These are phyloP conservation scores for Hypoxylon subgilvum DNA, from an alignment of 495 filamentous ascomycete species.

Conservation along the genomic window DNA sequence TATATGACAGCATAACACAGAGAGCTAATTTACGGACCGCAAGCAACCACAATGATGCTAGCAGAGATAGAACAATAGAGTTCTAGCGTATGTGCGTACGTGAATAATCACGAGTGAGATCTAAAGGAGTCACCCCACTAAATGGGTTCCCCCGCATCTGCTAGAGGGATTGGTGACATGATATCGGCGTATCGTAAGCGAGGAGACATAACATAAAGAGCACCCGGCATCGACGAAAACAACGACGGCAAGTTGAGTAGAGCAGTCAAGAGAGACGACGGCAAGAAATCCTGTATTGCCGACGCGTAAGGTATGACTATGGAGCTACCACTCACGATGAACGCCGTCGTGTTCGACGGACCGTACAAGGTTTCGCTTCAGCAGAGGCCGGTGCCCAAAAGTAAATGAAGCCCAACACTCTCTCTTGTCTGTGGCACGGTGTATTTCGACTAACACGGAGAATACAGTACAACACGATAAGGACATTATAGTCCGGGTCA, in stretches of 20 bases:
- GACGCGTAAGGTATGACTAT: conserved; percentile 14
- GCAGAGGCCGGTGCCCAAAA: conserved; percentile 66
- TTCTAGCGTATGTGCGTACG: not conserved
- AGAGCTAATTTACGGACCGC: too few species aligned
- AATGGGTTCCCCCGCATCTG: conserved; percentile 26
- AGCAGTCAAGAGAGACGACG: not conserved
- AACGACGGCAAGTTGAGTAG: not conserved
- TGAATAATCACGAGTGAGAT: not conserved
- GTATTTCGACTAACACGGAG: conserved; percentile 13
- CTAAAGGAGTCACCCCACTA: conserved; percentile 9
- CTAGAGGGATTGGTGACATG: conserved; percentile 11
- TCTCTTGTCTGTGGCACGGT: not conserved
- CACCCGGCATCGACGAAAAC: not conserved
- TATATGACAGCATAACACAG: too few species aligned
- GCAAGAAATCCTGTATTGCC: not conserved
- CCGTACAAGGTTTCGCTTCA: conserved; percentile 66
- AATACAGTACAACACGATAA: conserved; percentile 67
- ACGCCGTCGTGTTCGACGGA: conserved; percentile 73
- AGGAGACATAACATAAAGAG: conserved; percentile 4
- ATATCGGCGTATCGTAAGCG: conserved; percentile 17
- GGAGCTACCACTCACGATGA: conserved; percentile 58
- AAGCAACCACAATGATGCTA: not conserved
- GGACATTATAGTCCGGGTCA: conserved; percentile 86
- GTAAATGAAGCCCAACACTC: conserved; percentile 33
- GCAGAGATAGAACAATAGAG: not conserved